Evolutionary conservation across 2,329 filamentous ascomycete species (phyloP).

Genomic region (Aspergillus jensenii): DNA sequence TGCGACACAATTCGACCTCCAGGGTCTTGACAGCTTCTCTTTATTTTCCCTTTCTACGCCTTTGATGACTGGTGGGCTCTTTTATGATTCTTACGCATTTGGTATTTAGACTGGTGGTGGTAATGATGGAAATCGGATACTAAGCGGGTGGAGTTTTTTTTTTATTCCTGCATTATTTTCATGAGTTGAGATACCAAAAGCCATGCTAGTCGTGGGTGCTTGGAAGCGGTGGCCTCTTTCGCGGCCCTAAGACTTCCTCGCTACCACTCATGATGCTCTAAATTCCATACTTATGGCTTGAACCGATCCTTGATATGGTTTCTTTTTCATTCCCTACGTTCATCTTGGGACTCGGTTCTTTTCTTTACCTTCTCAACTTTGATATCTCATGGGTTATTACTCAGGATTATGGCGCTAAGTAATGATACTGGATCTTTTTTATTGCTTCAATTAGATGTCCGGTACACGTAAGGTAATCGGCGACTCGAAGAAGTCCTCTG

Average conservation of each 20-base stretch:
- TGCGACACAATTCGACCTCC: not conserved
- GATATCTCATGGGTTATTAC: conserved; percentile 24
- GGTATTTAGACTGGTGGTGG: conserved; percentile 17
- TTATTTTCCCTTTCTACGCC: conserved; percentile 1
- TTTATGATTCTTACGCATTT: conserved; percentile 14
- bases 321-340: conserved; percentile 7
- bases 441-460: not conserved
- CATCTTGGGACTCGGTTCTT: conserved; percentile 13
- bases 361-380: conserved; percentile 14
- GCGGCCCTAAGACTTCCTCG: not conserved
- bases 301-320: conserved; percentile 5
- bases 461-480: not conserved
- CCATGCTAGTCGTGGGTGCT: conserved; percentile 11
- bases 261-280: not conserved
- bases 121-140: conserved; percentile 13
- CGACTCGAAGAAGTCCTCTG: not conserved
- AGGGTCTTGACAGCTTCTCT: not conserved
- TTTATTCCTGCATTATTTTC: conserved; percentile 13
- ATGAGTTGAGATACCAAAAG: conserved; percentile 18
- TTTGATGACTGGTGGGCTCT: conserved; percentile 4
- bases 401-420: conserved; percentile 21
- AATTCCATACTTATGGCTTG: conserved; percentile 4
- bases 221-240: conserved; percentile 11
- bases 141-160: conserved; percentile 19
- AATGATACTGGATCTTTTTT: conserved; percentile 22